Conservation (phyloP, 495 filamentous ascomycete species). For the Podospora pseudopauciseta region DNA sequence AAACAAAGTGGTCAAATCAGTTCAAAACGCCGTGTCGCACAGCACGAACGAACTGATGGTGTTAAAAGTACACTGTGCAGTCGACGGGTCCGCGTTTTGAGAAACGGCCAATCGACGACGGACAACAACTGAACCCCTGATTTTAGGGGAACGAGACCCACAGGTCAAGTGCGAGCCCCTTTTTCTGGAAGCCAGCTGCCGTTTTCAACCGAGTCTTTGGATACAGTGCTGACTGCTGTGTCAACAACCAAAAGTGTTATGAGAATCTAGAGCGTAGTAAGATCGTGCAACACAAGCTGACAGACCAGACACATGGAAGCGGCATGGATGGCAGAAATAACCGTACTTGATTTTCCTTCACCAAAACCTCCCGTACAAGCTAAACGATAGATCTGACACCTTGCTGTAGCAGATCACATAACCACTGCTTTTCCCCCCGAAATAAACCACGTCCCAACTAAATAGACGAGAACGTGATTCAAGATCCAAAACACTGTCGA, state of each 20-base stretch:
- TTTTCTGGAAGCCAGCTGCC: background rate
- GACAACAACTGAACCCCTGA: background rate
- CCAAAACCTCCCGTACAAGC: background rate
- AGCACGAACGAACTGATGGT: background rate
- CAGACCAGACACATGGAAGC: background rate
- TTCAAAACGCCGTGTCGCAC: background rate
- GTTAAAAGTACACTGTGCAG: background rate
- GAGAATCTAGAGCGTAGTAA: too few relatives aligned
- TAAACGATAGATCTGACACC: background rate
- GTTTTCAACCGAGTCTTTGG: background rate
- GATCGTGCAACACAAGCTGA: too few relatives aligned
- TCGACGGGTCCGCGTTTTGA: background rate
- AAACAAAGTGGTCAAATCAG: background rate
- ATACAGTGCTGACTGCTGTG: background rate
- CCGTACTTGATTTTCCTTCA: background rate
- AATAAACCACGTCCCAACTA: background rate
- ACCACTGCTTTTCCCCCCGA: background rate
- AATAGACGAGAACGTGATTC: background rate
- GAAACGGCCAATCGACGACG: background rate
- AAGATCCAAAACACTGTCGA: background rate
- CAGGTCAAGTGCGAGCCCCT: background rate
- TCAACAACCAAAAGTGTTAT: too few relatives aligned
- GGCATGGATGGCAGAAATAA: background rate
- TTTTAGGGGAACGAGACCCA: background rate
- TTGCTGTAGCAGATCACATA: background rate